Percentiles rank a stretch among this genome's conserved stretches.
Evolutionary conservation across 345 rosid genomes (phyloP).

Genomic region (Eucalyptus guilfoylei): DNA sequence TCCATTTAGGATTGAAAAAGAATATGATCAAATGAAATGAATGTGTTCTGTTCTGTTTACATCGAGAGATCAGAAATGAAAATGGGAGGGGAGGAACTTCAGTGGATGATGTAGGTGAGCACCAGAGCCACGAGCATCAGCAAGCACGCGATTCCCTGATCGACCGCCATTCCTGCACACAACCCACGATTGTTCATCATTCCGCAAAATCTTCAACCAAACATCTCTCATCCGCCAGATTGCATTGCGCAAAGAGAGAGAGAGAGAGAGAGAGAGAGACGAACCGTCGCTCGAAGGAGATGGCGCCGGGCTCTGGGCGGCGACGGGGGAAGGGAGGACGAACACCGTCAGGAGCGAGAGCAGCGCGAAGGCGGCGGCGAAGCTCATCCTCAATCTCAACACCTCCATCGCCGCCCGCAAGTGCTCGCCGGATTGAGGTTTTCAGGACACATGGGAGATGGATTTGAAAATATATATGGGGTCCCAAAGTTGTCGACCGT

Average conservation of each 20-base stretch:
- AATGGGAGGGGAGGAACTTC: neutral
- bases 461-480: neutral
- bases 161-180: neutral
- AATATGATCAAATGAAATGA: neutral
- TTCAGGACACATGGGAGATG: neutral
- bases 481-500: neutral
- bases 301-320: neutral
- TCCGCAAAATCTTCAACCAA: too few relatives aligned
- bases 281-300: constrained; percentile 1
- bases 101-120: constrained; percentile 4
- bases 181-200: rapidly evolving
- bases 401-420: neutral
- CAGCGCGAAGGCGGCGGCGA: too few relatives aligned
- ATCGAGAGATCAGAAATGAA: rapidly evolving
- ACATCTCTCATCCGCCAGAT: neutral
- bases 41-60: too few relatives aligned
- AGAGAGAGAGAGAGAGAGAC: neutral
- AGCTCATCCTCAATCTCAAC: neutral
- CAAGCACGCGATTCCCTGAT: neutral
- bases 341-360: rapidly evolving
- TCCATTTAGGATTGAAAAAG: neutral
- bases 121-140: constrained; percentile 1
- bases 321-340: neutral
- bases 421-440: neutral
- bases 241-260: rapidly evolving